phyloP scores from a whole-genome alignment of 805 yeast species.

The Spathaspora hagerdaliae region DNA sequence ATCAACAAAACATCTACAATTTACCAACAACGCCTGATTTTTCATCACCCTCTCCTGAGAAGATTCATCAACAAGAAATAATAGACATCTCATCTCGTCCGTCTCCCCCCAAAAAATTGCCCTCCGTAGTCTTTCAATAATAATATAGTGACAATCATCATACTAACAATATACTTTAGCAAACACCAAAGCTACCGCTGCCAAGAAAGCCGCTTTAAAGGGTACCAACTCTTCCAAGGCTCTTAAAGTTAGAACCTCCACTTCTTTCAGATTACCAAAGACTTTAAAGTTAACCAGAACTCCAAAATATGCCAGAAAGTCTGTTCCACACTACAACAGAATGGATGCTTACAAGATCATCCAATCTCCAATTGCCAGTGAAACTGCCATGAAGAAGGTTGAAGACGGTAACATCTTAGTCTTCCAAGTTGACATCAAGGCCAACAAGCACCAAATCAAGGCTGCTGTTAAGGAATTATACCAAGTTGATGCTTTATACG shows the following conservation, averaged over 20 bases:
- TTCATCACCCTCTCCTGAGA: too few species aligned
- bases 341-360: conserved; percentile 92
- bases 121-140: background rate
- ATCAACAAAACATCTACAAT: too few species aligned
- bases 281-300: conserved; percentile 89
- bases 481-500: conserved; percentile 90
- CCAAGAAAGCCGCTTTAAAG: conserved; percentile 98
- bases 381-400: conserved; percentile 98
- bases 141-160: background rate
- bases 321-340: conserved; percentile 97
- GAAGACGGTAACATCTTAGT: conserved; percentile 99
- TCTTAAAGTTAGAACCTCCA: conserved; percentile 87
- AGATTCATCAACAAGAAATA: too few species aligned
- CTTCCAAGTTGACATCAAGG: conserved; percentile 93
- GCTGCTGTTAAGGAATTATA: conserved; percentile 96
- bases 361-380: conserved; percentile 93
- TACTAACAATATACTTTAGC: conserved; percentile 29
- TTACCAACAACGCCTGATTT: too few species aligned
- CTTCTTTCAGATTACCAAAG: conserved; percentile 97
- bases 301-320: conserved; percentile 93
- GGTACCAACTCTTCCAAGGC: conserved; percentile 92
- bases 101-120: too few species aligned
- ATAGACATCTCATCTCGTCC: too few species aligned
- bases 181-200: conserved; percentile 85
- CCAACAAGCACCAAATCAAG: conserved; percentile 99